Conservation (phyloP, 148 eudicot genomes). For the Amaranthus cruentus region DNA sequence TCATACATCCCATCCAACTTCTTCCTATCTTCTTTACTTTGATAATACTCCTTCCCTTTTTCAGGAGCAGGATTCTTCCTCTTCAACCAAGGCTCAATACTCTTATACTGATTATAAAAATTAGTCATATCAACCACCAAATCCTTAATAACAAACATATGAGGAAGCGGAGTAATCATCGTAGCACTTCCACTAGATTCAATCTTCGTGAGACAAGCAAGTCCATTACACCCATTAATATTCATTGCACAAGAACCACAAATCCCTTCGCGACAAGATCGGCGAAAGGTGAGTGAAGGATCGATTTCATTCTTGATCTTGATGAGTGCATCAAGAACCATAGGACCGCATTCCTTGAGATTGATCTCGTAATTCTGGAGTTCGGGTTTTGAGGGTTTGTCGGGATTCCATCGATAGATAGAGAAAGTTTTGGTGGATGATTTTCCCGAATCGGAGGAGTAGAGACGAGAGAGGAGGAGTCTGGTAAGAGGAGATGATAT, state of each 20-base stretch:
- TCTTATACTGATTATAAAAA: slow-evolving; percentile 91
- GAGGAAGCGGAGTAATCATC: slow-evolving; percentile 80
- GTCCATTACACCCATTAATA: slow-evolving; percentile 81
- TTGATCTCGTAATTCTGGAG: slow-evolving; percentile 67
- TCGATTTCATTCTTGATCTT: slow-evolving; percentile 95
- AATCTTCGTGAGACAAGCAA: slow-evolving; percentile 94
- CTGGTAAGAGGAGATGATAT: slow-evolving; percentile 20
- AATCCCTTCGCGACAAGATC: slow-evolving; percentile 92
- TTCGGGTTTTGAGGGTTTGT: slow-evolving; percentile 57
- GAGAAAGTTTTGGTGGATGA: slow-evolving; percentile 55
- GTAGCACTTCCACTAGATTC: not conserved
- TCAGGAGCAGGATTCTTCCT: slow-evolving; percentile 49
- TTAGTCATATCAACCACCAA: slow-evolving; percentile 98
- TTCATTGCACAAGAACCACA: slow-evolving; percentile 99
- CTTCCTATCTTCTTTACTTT: slow-evolving; percentile 81
- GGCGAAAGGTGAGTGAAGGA: slow-evolving; percentile 81
- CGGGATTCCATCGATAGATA: slow-evolving; percentile 93
- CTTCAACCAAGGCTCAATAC: slow-evolving; percentile 98
- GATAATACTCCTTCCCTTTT: slow-evolving; percentile 69
- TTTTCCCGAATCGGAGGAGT: slow-evolving; percentile 39
- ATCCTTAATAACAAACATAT: slow-evolving; percentile 95
- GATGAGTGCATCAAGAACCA: slow-evolving; percentile 90
- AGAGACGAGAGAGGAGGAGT: slow-evolving; percentile 32
- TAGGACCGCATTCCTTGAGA: slow-evolving; percentile 90
- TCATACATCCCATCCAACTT: slow-evolving; percentile 99